These are phyloP conservation scores for Melanopsichium pennsylvanicum DNA, from an alignment of 1,284 basidiomycete species.

Conservation along the genomic window DNA sequence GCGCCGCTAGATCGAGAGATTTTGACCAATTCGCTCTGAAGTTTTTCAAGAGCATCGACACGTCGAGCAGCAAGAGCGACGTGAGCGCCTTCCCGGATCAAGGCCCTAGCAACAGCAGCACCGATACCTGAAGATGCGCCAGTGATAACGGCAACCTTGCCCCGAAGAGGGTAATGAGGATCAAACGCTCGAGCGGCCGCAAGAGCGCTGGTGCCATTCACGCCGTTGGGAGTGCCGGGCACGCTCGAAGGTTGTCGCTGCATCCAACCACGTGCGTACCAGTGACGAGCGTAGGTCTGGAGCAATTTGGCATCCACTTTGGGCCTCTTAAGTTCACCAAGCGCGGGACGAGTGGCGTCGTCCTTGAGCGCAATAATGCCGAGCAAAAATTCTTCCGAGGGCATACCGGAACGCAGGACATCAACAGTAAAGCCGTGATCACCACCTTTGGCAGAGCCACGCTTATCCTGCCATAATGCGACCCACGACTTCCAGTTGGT, in stretches of 20 bases:
- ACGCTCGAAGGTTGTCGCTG: constrained; percentile 33
- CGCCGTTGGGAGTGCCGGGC: constrained; percentile 22
- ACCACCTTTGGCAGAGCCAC: constrained; percentile 39
- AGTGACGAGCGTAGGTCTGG: constrained; percentile 61
- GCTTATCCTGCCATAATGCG: constrained; percentile 55
- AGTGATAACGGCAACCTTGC: constrained; percentile 66
- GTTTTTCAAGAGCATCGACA: constrained; percentile 34
- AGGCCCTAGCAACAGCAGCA: constrained; percentile 60
- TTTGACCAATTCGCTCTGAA: constrained; percentile 17
- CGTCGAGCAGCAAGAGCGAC: constrained; percentile 49
- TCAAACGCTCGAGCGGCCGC: constrained; percentile 27
- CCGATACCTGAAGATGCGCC: constrained; percentile 67
- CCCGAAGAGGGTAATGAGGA: constrained; percentile 41
- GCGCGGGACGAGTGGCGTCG: constrained; percentile 51
- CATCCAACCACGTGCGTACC: constrained; percentile 63
- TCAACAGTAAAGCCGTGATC: constrained; percentile 57
- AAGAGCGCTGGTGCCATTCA: constrained; percentile 12
- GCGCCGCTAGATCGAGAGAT: not conserved
- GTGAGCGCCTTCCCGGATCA: constrained; percentile 47
- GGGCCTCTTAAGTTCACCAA: constrained; percentile 47
- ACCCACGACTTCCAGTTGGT: constrained; percentile 62
- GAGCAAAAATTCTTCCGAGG: constrained; percentile 50
- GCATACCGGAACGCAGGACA: constrained; percentile 62
- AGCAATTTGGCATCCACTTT: constrained; percentile 54
- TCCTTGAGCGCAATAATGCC: constrained; percentile 60